These are phyloP conservation scores for Nectriaceae sp. DNA, from an alignment of 2,329 filamentous ascomycete genomes.

Conservation along the genomic window DNA sequence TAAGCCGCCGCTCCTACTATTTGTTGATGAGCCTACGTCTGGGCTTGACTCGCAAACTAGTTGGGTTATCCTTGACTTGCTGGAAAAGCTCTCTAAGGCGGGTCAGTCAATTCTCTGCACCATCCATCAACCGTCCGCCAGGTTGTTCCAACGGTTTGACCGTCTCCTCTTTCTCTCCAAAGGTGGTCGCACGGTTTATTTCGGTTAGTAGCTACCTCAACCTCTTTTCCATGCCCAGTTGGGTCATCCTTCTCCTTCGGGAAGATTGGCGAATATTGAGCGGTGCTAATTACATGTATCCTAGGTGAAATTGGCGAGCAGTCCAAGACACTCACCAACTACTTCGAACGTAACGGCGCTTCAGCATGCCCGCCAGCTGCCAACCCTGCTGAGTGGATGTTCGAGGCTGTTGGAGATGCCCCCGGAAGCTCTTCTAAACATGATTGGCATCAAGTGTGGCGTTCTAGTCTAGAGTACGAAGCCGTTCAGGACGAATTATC, in stretches of 20 bases:
- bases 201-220: constrained; percentile 40
- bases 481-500: constrained; percentile 37
- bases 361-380: constrained; percentile 52
- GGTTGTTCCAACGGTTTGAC: constrained; percentile 55
- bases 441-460: constrained; percentile 43
- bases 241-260: not conserved
- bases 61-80: constrained; percentile 59
- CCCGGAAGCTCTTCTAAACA: constrained; percentile 47
- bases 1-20: constrained; percentile 56
- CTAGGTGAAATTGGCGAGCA: constrained; percentile 56
- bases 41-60: constrained; percentile 62
- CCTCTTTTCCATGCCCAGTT: not conserved
- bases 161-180: constrained; percentile 60
- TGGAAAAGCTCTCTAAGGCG: constrained; percentile 56
- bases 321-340: constrained; percentile 53
- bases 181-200: constrained; percentile 66
- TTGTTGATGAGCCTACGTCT: constrained; percentile 58
- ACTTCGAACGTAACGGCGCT: constrained; percentile 65
- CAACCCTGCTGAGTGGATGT: constrained; percentile 71
- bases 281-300: not conserved
- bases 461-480: constrained; percentile 31
- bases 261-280: no score
- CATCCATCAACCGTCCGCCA: constrained; percentile 52
- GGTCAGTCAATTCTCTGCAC: constrained; percentile 53
- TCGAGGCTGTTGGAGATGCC: constrained; percentile 47